These are phyloP conservation scores for Chondrostereum purpureum DNA, from an alignment of 1,284 basidiomycete genomes.

Conservation along the genomic window DNA sequence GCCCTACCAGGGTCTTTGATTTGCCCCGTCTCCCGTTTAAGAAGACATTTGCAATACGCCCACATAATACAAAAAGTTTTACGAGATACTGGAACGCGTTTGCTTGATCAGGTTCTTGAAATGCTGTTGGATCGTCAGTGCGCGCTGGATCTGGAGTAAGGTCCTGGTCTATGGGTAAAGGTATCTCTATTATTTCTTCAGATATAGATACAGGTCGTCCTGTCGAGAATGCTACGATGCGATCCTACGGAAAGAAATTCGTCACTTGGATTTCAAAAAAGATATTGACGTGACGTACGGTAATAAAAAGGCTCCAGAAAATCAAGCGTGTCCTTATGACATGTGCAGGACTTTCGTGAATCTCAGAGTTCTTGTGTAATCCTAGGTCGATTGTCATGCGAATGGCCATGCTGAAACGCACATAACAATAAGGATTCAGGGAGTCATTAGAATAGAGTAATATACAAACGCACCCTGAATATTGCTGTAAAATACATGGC, in stretches of 20 bases:
- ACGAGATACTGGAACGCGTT: conserved; percentile 31
- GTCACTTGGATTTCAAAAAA: not conserved
- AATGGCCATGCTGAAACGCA: conserved; percentile 31
- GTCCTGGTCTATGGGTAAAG: conserved; percentile 30
- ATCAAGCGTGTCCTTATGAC: conserved; percentile 27
- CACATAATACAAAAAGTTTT: conserved; percentile 34
- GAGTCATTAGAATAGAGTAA: not conserved
- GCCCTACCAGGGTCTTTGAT: conserved; percentile 26
- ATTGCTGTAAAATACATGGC: no score
- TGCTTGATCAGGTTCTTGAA: conserved; percentile 23
- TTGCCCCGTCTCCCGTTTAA: conserved; percentile 32
- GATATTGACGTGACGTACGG: conserved; percentile 11
- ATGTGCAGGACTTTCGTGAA: conserved; percentile 32
- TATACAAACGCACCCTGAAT: conserved; percentile 14
- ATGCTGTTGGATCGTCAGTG: conserved; percentile 14
- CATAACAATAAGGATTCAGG: no score
- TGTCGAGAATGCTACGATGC: conserved; percentile 30
- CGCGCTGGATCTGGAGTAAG: conserved; percentile 28
- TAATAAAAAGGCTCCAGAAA: conserved; percentile 33
- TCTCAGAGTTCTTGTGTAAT: conserved; percentile 30
- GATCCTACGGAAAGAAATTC: no score
- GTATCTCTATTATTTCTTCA: conserved; percentile 35
- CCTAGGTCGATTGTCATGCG: conserved; percentile 36
- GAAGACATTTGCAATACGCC: conserved; percentile 27
- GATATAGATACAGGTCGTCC: conserved; percentile 27